Evolutionary conservation across 352 stramenopile genomes (phyloP).

Genomic region (Elongisporangium anandrum): DNA sequence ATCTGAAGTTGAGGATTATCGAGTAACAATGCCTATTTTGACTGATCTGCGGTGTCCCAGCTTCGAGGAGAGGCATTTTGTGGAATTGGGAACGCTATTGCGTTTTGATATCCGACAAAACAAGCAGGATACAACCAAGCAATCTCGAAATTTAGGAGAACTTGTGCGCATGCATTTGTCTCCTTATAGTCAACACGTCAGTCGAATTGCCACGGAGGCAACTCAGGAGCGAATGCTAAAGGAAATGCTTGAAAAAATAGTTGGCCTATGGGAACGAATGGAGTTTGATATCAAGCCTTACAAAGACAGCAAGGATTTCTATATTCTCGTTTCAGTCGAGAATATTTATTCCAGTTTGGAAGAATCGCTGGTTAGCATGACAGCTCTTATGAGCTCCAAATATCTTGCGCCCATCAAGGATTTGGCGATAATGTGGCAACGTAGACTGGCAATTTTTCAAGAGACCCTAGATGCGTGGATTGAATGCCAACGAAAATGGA

Average conservation of each 20-base stretch:
- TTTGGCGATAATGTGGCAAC: conserved; percentile 59
- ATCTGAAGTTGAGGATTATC: conserved; percentile 75
- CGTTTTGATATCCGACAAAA: conserved; percentile 65
- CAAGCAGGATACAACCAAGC: background rate
- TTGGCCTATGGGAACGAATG: conserved; percentile 69
- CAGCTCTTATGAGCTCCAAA: conserved; percentile 86
- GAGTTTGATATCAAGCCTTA: conserved; percentile 88
- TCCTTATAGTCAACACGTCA: conserved; percentile 73
- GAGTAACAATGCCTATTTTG: conserved; percentile 72
- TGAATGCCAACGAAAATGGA: conserved; percentile 77
- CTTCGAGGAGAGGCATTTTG: conserved; percentile 67
- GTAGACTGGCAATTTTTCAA: conserved; percentile 68
- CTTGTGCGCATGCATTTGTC: conserved; percentile 80
- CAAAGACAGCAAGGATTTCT: conserved; percentile 90
- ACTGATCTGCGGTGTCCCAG: conserved; percentile 45
- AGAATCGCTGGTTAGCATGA: conserved; percentile 89
- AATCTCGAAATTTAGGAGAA: conserved; percentile 57
- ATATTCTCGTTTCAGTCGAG: conserved; percentile 74
- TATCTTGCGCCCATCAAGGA: conserved; percentile 83
- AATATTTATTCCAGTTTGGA: conserved; percentile 80
- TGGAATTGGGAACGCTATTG: conserved; percentile 52
- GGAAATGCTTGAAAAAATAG: conserved; percentile 88
- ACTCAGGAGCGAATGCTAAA: conserved; percentile 86
- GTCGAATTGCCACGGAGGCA: conserved; percentile 79
- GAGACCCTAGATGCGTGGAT: conserved; percentile 80